Base-by-base conservation (phyloP, 148 eudicot genomes). In the Rhododendron simsii region DNA sequence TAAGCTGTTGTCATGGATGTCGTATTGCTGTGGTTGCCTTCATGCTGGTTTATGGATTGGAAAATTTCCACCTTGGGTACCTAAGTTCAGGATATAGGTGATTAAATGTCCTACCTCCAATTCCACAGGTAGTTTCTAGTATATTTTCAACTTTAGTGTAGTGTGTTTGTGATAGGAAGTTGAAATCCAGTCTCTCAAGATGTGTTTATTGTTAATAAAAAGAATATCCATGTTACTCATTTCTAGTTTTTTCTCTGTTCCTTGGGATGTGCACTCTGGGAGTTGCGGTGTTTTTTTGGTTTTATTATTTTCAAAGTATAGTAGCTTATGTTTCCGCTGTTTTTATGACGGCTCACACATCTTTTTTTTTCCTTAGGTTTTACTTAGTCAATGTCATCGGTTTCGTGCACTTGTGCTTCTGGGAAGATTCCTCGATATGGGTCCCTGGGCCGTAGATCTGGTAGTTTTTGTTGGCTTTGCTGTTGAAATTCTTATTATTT, bases 341-440 rank as follows among this genome's bases (percentile, higher is more conserved):
- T 71, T 37, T 35, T 82, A 35, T 81, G n/a, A 86, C 67, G 20
- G 48, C 23, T 80, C 21, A 59, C 83, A 39, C 57, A 83, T 61
- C 79, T 26, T 44, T 15, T 86, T 37, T 87, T 28, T 86, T 0
- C 10, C 84, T 23, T 84, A 97, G 99, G 99, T 97, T 80, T 91
- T 97, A 88, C 98, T 95, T 83, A 97, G 99, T 91, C 99, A 94
- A 89, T 92, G 94, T 88, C 98, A 94, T 88, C 93, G 99, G 63
- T 95, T 93, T 85, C 98, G 96, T 84, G 99, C 99, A 39, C 89
- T 97, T 92, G 98, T 97, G 86, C 98, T 97, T 85, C 95, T 97
- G 85, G 99, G 99, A 86, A 92, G 98, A 91, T 97, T 97, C 91
- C 95, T 97, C 71, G 99, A 97, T 87, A 97, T 97, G 99, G 99